These are phyloP conservation scores for Pinus taeda DNA, from an alignment of 75 land plant species.

Conservation along the genomic window DNA sequence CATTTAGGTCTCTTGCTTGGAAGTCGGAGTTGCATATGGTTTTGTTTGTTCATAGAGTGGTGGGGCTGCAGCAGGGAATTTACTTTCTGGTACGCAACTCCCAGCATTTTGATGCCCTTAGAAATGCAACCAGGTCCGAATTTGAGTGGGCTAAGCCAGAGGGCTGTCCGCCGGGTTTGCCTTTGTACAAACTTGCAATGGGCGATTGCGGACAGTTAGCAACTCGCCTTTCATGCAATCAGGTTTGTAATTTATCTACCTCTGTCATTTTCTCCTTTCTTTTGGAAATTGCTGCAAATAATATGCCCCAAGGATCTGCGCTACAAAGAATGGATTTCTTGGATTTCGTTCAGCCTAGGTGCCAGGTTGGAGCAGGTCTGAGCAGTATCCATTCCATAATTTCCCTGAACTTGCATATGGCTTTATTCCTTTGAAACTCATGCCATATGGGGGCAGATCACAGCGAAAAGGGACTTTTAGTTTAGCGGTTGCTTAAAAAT, in stretches of 20 bases:
- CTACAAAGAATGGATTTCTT: no score
- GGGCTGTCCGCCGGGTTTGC: slow-evolving; percentile 75
- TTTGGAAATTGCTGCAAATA: no score
- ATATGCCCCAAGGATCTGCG: no score
- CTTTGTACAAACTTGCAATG: slow-evolving; percentile 63
- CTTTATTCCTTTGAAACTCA: no score
- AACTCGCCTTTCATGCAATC: slow-evolving; percentile 76
- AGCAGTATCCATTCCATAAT: no score
- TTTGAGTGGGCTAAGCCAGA: slow-evolving; percentile 88
- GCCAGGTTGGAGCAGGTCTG: no score
- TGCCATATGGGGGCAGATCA: no score
- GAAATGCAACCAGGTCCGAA: slow-evolving; percentile 36
- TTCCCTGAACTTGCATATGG: no score
- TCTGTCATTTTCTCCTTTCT: background rate
- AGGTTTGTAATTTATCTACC: slow-evolving; percentile 41
- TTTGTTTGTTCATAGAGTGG: slow-evolving; percentile 87
- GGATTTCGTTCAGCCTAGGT: no score
- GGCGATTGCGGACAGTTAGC: slow-evolving; percentile 63
- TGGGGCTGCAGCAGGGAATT: slow-evolving; percentile 63
- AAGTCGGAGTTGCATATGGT: slow-evolving; percentile 78
- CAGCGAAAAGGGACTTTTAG: no score
- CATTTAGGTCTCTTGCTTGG: slow-evolving; percentile 81
- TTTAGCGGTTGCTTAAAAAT: no score
- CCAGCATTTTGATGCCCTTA: slow-evolving; percentile 60
- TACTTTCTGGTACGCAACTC: slow-evolving; percentile 87